A percentile compares a stretch with the other conserved stretches of the same genome.
These are phyloP conservation scores for Lentinus brumalis DNA, from an alignment of 768 basidiomycete species.

Conservation along the genomic window DNA sequence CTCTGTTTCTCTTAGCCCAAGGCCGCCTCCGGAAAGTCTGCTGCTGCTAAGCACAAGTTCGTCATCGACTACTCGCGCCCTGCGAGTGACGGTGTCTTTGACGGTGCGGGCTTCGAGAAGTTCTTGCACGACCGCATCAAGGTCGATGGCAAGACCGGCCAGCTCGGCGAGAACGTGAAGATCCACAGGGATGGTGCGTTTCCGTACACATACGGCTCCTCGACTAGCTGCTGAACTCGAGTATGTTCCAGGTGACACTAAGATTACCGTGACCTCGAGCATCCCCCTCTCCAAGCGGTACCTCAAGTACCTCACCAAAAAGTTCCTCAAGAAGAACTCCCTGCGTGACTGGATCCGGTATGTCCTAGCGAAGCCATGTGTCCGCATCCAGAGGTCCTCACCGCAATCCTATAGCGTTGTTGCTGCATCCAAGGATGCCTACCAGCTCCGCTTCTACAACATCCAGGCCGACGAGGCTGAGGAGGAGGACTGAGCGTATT, in stretches of 20 bases:
- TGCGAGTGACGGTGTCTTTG: constrained; percentile 63
- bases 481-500: constrained; percentile 45
- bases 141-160: constrained; percentile 89
- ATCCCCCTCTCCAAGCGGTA: constrained; percentile 96
- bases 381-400: not conserved
- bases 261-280: constrained; percentile 81
- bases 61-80: constrained; percentile 85
- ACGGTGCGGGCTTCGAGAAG: constrained; percentile 75
- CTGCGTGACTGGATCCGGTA: constrained; percentile 96
- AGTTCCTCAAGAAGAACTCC: constrained; percentile 97
- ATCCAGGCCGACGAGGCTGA: constrained; percentile 66
- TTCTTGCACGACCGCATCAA: constrained; percentile 94
- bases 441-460: constrained; percentile 95
- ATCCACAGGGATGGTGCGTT: constrained; percentile 80
- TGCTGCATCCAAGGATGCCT: constrained; percentile 89
- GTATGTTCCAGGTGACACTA: constrained; percentile 60
- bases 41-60: constrained; percentile 72
- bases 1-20: constrained; percentile 52
- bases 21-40: constrained; percentile 52
- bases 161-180: constrained; percentile 88
- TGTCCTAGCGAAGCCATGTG: constrained; percentile 20
- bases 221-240: not conserved
- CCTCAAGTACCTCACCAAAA: constrained; percentile 98
- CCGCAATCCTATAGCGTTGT: constrained; percentile 61
- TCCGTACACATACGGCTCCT: not conserved